Base-by-base conservation (phyloP, 495 filamentous ascomycete species). In the Aspergillus funiculosus region DNA sequence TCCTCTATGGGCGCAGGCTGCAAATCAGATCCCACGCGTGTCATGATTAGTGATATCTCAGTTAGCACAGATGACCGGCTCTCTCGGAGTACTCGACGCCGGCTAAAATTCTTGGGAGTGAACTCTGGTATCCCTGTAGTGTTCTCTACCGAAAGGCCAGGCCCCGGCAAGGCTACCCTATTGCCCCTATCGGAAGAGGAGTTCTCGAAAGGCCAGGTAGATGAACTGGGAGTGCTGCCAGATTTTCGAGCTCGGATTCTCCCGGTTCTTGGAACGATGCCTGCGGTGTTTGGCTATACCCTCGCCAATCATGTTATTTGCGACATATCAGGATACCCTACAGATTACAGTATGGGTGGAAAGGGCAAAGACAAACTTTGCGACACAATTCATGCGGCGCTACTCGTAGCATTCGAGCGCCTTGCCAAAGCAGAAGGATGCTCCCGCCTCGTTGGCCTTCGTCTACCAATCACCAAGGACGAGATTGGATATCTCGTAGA, bases 1-100 rank as follows among this genome's bases (percentile, higher is more conserved):
- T 89, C 87, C 7, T 89, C 89, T 5, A 99, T 97, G 92, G 92
- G 92, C 1, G 92, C 92, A 1, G 92, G 90, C 1, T 97, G 91
- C 64, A 99, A 99, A 70, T 90, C 87, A 9, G 92, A 99, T 57
- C 94, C 94, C 2, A 95, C 91, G 1, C 75, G 83, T n/a, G 77
- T 98, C 41, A 82, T 85, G 55, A 84, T 97, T 15, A 89, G 88
- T 14, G 92, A 99, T 57, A 96, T 99, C 50, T 89, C 86, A 2
- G 74, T 80, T 3, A 92, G 85, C 53, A 85, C 82, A 0, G 92
- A 97, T 52, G 92, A 99, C 52, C 87, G 86, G 10, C 77, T 99
- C 2, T 95, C 89, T 18, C 79, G 88, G 57, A 79, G 80, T 20
- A 95, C 89, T 4, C 76, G 92, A 17, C 77, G 90, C 4, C 76